phyloP scores from a whole-genome alignment of 2,329 filamentous ascomycete genomes.

The Spiromastix sp. region DNA sequence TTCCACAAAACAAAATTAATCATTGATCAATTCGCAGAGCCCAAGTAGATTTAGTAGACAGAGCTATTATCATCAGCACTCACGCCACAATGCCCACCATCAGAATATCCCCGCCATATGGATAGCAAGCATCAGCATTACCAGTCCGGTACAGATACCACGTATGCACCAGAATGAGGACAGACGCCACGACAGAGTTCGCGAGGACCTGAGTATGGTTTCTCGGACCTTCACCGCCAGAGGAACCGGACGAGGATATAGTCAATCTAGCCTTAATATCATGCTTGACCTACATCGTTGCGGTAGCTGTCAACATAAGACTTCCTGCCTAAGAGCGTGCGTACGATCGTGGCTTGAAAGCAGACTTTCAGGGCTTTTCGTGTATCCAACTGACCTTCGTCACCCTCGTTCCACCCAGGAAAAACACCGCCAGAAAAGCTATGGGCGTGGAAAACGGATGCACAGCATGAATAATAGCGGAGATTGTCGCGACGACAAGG shows the following conservation, averaged over 20 bases:
- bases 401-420: conserved; percentile 69
- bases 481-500: conserved; percentile 59
- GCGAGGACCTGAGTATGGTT: conserved; percentile 84
- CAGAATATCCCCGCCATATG: conserved; percentile 24
- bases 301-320: conserved; percentile 1
- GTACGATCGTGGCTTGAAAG: no score
- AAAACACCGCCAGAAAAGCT: conserved; percentile 71
- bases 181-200: conserved; percentile 70
- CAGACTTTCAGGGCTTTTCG: no score
- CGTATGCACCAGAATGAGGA: conserved; percentile 47
- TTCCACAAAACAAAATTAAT: not conserved
- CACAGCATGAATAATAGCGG: conserved; percentile 71
- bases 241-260: conserved; percentile 58
- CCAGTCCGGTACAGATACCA: conserved; percentile 27
- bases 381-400: conserved; percentile 75
- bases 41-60: not conserved
- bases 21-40: no score
- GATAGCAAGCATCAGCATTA: conserved; percentile 27
- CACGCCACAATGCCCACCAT: conserved; percentile 33
- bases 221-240: conserved; percentile 68
- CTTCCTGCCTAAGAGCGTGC: not conserved
- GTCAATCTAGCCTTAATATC: conserved; percentile 75
- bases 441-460: conserved; percentile 95
- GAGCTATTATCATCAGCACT: conserved; percentile 8
- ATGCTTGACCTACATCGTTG: conserved; percentile 63